Base-by-base conservation (phyloP, 306 rosid species). In the Medicago arabica region DNA sequence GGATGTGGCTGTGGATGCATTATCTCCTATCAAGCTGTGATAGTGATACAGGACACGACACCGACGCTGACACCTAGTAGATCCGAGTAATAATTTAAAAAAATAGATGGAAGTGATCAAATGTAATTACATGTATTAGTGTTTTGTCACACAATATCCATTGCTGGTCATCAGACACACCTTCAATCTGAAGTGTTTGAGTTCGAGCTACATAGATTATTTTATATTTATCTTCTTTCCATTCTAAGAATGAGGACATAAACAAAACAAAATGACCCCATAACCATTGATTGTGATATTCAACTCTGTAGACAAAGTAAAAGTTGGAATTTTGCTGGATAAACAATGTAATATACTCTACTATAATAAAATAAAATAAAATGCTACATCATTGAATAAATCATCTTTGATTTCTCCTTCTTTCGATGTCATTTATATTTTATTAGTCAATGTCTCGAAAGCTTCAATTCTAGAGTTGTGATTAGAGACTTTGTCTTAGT, bases 261-360 rank as follows among this genome's bases (percentile, higher is more conserved):
- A 15, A 15, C 43, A 61, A 61, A 61, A 61, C 67, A 61, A 61
- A 31, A 61, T n/a, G 43, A 61, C 67, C 83, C 62, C 72, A 76
- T 75, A 84, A 79, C 81, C 79, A 62, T 76, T 83, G 85, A 75
- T 83, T 81, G 76, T 76, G 83, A 87, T 81, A 72, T 80, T 67
- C 58, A 46, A 15, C 49, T 57, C 15, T 14, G 64, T 82, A 70
- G 72, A 80, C 76, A 59, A 80, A 82, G 73, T 69, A 75, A 79
- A 80, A 64, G 82, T 61, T 64, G 71, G 49, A 79, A 25, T 43
- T 38, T 58, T 66, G 57, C 36, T 28, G 80, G 67, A 74, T 74
- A 75, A 72, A 40, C 19, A 82, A 62, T 72, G 55, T 21, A 80
- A 62, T 71, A 54, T 19, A 54, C 36, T 57, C 17, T 31, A 55